Base-by-base conservation (phyloP, 2,329 filamentous ascomycete species). In the Balansia obtecta region DNA sequence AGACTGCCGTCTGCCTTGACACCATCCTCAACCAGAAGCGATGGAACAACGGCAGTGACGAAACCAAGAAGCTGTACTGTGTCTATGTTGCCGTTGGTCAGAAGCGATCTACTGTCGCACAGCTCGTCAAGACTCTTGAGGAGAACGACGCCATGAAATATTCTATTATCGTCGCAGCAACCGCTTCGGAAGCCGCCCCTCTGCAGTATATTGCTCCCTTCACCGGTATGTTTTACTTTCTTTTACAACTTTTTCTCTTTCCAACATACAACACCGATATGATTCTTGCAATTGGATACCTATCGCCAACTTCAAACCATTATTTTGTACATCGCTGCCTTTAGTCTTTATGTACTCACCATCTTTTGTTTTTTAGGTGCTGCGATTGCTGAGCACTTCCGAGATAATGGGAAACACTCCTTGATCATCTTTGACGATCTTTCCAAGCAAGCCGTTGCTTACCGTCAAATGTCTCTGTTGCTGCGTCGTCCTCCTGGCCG, bases 61-160 rank as follows among this genome's bases (percentile, higher is more conserved):
- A 98, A 83, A 75, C 72, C 70, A 91, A 96, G 86, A 98, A 98
- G 84, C 88, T 98, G 53, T 98, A 95, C 87, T 97, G 91, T 71
- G 79, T 98, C 75, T 98, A 98, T 83, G 93, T 97, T 65, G 93
- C 93, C 67, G 84, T 98, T 64, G 93, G 93, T 67, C 93, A 98
- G 83, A 98, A 98, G 85, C 89, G 93, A 73, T 97, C 93, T 63
- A 98, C 93, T 62, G 91, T 98, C 64, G 93, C 93, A 61, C 93
- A 98, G 82, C 85, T 98, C 65, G 93, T 98, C 80, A 89, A 97
- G 87, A 97, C 93, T 58, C 88, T 98, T 53, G 91, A 97, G 83
- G 91, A 97, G 85, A 95, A 96, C 72, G 90, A 97, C 65, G 89
- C 93, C 68, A 95, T 98, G 89, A 95, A 96, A 79, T 98, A 97